phyloP scores from a whole-genome alignment of 208 protist species.

The Trypanosoma cruzi region DNA sequence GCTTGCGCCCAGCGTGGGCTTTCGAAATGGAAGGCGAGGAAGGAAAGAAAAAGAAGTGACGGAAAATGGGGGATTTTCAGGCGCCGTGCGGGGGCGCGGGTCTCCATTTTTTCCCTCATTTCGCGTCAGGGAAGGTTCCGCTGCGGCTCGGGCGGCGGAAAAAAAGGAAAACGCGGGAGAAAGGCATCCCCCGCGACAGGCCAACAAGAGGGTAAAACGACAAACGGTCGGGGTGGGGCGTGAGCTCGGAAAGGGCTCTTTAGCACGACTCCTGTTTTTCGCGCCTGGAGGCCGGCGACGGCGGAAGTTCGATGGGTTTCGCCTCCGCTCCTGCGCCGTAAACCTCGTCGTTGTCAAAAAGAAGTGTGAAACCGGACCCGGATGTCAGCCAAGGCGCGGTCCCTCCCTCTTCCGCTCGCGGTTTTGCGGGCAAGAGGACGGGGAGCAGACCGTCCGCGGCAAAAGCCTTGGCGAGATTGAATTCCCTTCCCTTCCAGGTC shows the following conservation, averaged over 20 bases:
- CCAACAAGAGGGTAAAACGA: no score
- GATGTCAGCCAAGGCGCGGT: conserved; percentile 35
- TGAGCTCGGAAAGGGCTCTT: no score
- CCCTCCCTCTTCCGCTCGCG: background rate
- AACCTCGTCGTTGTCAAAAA: conserved; percentile 56
- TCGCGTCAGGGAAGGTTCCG: no score
- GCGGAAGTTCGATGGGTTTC: conserved; percentile 59
- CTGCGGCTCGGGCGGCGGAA: background rate
- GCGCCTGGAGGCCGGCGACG: conserved; percentile 26
- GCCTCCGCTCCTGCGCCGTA: conserved; percentile 36
- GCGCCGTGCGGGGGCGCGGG: no score
- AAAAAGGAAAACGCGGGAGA: background rate
- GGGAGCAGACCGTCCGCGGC: conserved; percentile 39
- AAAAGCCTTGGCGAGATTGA: conserved; percentile 62
- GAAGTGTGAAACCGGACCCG: conserved; percentile 59
- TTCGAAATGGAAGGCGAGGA: no score
- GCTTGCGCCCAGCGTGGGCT: no score
- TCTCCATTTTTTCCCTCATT: no score
- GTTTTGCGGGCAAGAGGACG: conserved; percentile 32
- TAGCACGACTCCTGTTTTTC: background rate
- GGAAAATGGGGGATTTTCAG: no score
- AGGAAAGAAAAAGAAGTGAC: background rate
- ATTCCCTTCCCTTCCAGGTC: conserved; percentile 29
- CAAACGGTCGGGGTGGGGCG: no score
- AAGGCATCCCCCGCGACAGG: background rate